These are phyloP conservation scores for Fallopia convolvulus DNA, from an alignment of 148 eudicot genomes.

Conservation along the genomic window DNA sequence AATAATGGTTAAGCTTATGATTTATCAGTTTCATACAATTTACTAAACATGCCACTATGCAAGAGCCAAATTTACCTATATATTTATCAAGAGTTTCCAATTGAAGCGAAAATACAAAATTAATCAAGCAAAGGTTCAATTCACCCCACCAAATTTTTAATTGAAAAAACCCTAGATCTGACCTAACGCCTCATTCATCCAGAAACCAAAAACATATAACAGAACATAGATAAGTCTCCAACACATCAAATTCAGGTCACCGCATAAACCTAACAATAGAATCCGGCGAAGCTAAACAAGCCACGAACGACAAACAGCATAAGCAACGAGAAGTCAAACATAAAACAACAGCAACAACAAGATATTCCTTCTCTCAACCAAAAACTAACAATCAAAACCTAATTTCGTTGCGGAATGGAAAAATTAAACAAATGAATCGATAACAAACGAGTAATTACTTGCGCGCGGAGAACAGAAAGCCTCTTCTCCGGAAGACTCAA, in stretches of 20 bases:
- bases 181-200: not conserved
- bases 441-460: not conserved
- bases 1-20: not conserved
- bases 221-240: not conserved
- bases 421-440: not conserved
- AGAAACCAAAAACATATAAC: not conserved
- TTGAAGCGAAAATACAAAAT: not conserved
- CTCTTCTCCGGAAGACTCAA: not conserved
- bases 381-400: not conserved
- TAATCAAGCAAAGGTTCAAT: not conserved
- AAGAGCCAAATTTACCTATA: too few species aligned
- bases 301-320: not conserved
- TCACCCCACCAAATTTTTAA: not conserved
- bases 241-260: not conserved
- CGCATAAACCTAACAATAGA: not conserved
- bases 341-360: not conserved
- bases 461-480: not conserved
- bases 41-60: too few species aligned
- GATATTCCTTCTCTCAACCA: not conserved
- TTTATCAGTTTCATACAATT: too few species aligned
- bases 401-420: not conserved
- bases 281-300: not conserved
- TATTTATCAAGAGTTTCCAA: not conserved
- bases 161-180: not conserved
- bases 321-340: not conserved